Conservation (phyloP, 768 basidiomycete genomes). For the Cubamyces lactineus region DNA sequence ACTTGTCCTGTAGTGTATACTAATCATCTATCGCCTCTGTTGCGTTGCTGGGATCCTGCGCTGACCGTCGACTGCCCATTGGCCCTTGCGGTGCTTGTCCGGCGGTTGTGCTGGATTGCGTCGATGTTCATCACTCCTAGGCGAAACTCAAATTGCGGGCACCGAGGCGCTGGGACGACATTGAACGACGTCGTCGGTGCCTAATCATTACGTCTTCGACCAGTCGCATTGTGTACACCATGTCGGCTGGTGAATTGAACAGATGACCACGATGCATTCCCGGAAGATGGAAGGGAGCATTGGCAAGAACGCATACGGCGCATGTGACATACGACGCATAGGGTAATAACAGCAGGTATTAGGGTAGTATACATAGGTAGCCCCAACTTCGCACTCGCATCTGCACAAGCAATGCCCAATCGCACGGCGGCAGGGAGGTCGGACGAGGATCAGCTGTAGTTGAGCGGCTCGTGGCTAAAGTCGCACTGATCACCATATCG, state of each 20-base stretch:
- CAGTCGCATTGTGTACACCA: not conserved
- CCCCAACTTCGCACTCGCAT: not conserved
- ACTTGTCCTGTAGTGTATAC: constrained; percentile 29
- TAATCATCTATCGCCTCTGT: constrained; percentile 22
- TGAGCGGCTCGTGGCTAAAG: constrained; percentile 66
- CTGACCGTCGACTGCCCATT: not conserved
- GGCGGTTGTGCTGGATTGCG: not conserved
- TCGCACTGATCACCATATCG: constrained; percentile 88
- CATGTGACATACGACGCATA: constrained; percentile 8
- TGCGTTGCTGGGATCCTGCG: constrained; percentile 1
- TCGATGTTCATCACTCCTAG: not conserved
- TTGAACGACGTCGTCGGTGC: not conserved
- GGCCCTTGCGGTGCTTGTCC: not conserved
- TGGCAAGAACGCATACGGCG: not conserved
- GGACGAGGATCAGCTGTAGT: constrained; percentile 9
- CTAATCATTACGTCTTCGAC: constrained; percentile 16
- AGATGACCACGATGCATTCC: not conserved
- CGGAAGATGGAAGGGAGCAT: not conserved
- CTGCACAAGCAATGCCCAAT: no score
- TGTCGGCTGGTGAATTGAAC: no score
- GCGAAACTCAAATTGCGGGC: not conserved
- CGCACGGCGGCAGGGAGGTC: not conserved
- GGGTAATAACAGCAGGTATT: constrained; percentile 9
- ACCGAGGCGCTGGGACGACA: not conserved
- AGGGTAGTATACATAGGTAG: constrained; percentile 12